These are phyloP conservation scores for Arachnomyces sp. DNA, from an alignment of 2,329 filamentous ascomycete species.

Conservation along the genomic window DNA sequence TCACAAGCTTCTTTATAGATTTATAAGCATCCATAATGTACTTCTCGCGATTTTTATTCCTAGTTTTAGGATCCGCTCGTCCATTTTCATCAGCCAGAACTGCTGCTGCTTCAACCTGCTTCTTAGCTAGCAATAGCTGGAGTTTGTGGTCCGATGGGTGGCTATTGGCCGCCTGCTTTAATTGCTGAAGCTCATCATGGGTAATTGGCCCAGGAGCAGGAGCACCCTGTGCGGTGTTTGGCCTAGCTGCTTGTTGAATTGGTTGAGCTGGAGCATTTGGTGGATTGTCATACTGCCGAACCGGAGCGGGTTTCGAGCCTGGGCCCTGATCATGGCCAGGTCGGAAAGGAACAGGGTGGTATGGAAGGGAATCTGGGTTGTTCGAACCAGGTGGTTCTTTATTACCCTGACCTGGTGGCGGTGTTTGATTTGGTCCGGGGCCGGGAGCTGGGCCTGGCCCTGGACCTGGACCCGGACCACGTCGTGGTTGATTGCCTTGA, in stretches of 20 bases:
- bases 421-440: neutral
- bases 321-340: conserved; percentile 40
- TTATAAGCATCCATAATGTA: conserved; percentile 84
- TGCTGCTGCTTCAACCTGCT: conserved; percentile 74
- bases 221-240: conserved; percentile 3
- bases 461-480: conserved; percentile 10
- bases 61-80: conserved; percentile 58
- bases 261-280: conserved; percentile 28
- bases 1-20: conserved; percentile 78
- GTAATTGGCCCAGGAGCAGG: conserved; percentile 57
- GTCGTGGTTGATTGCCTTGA: conserved; percentile 16
- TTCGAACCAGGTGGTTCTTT: conserved; percentile 14
- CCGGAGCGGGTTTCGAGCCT: conserved; percentile 41
- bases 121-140: conserved; percentile 70
- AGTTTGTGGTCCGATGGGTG: conserved; percentile 66
- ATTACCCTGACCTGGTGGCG: neutral
- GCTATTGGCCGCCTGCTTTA: conserved; percentile 61
- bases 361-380: conserved; percentile 49
- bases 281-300: conserved; percentile 45
- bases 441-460: conserved; percentile 7
- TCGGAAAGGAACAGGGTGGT: conserved; percentile 49
- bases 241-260: conserved; percentile 9
- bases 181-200: conserved; percentile 64
- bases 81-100: conserved; percentile 70
- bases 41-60: conserved; percentile 63